Evolutionary conservation across 2,329 filamentous ascomycete species (phyloP), one percentile per base, ranked within the genome.

Genomic region (Diaporthe destruens): DNA sequence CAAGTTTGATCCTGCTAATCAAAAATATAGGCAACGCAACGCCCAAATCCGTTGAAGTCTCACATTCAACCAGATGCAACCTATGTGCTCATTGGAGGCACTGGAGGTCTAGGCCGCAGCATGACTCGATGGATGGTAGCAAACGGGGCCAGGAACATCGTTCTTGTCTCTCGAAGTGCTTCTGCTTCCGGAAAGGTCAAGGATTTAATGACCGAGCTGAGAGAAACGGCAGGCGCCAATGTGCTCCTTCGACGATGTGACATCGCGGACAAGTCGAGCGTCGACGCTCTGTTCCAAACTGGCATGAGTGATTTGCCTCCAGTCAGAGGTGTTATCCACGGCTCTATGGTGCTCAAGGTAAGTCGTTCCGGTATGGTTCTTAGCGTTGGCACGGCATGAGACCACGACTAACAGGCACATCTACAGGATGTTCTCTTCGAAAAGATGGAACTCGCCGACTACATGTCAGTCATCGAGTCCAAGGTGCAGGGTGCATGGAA

Each of bases 391-490:
- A 39, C 2, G 36, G 36, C 36, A 9, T 11, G 11, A 39, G 36
- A 39, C 11, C 36, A 39, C 11, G 23, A n/a, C 44, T 65, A 11
- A 51, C 32, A 18, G 6, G 6, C 6, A 12, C 0, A 1, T 7
- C 36, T 7, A 5, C 59, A 78, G 77, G 87, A 88, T 71, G 82
- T 86, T 5, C 79, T 88, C 0, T 87, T 85, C 61, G 86, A 88
- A 77, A 87, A 87, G 69, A 89, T 90, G 87, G 82, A 81, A 0
- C 83, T 82, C 74, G 78, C 82, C 0, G 83, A 88, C 36, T 90
- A 86, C 75, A 81, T 80, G 12, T 79, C 81, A 2, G 86, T 87
- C 49, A 71, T 75, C 12, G 44, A 61, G 42, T 67, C 71, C 18
- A 75, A 75, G 49, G 73, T 74, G 1, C 44, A 63, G 23, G 78